Base-by-base conservation (phyloP, 1,284 basidiomycete species). In the Ganoderma lingzhi region DNA sequence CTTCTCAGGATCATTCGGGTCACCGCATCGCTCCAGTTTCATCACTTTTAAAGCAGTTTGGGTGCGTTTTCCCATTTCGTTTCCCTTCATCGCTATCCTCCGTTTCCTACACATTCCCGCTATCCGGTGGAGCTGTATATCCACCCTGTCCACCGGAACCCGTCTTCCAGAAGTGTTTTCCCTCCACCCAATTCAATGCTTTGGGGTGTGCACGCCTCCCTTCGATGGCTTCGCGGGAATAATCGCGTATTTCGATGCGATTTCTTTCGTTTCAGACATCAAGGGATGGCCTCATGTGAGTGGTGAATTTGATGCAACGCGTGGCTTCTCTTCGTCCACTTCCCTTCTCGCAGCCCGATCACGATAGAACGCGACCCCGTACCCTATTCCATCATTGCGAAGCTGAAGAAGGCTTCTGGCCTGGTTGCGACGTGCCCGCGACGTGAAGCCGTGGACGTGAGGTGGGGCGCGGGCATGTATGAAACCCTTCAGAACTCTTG, bases 41-140 rank as follows among this genome's bases (percentile, higher is more conserved):
- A 19, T 82, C 84, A 3, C 78, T 88, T 68, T 82, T 85, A 65
- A 84, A 77, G 70, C 85, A 80, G 77, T 87, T 86, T 66, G 80
- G 83, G 89, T 91, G 79, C 84, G 88, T 85, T 14, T 64, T 48
- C 37, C 70, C 23, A 37, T 55, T 10, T 32, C 12, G 4, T 3
- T 32, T 17, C 19, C 53, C 14, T 19, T 58, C 42, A 41, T 28
- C 53, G 10, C 6, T 4, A 42, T 4, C 55, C 15, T 65, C 28
- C 37, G n/a, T 19, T 58, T 37, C 56, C 35, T 12, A n/a, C 12
- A 1, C 35, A 35, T 51, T 8, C n/a, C 41, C 41, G 15, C 12
- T 44, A 39, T 42, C 39, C 19, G 19, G 32, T 39, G 39, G 39
- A 41, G 10, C 8, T 39, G 35, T 12, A 37, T 17, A 10, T 28